Evolutionary conservation across 2,329 filamentous ascomycete species (phyloP), one percentile per base, ranked within the genome.

Genomic region (Orbilia oligospora): DNA sequence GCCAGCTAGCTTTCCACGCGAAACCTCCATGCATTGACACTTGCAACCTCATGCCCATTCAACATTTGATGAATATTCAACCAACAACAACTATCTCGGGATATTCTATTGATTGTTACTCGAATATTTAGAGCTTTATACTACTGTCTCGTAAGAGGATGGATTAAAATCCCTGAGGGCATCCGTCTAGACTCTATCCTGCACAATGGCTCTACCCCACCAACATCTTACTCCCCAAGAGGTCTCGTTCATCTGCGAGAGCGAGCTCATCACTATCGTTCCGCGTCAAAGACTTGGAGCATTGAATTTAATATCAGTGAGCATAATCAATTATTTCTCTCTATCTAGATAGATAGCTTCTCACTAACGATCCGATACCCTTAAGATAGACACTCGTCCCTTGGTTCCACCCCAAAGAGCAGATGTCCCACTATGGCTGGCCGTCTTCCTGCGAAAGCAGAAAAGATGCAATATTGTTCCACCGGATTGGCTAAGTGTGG

Each of bases 161-260:
- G 69, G 48, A 66, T 48, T 48, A 58, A n/a, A 58, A 30, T 49
- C 10, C 30, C 30, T 30, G 3, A 30, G 27, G n/a, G n/a, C n/a
- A n/a, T n/a, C n/a, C n/a, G n/a, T n/a, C n/a, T n/a, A n/a, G 27
- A 30, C 27, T 3, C 27, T 30, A 6, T 30, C 16, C 4, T 6
- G 8, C 38, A 58, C 14, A 27, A 78, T 78, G 75, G 53, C 75
- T 46, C 53, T 78, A 56, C 68, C 68, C 63, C 41, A 72, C 68
- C 76, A 79, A 46, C 76, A 73, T 36, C 63, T 79, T n/a, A 79
- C 70, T 93, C 96, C 76, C 88, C 92, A 78, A 80, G 96, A 99
- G 86, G 92, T 97, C 55, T 92, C 94, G 64, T 99, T 98, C 83
- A 87, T 98, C 30, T 97, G 94, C 85, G 96, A 99, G 86, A 98